These are phyloP conservation scores for Pseudogymnoascus sp. DNA, from an alignment of 2,329 filamentous ascomycete species.

Conservation along the genomic window DNA sequence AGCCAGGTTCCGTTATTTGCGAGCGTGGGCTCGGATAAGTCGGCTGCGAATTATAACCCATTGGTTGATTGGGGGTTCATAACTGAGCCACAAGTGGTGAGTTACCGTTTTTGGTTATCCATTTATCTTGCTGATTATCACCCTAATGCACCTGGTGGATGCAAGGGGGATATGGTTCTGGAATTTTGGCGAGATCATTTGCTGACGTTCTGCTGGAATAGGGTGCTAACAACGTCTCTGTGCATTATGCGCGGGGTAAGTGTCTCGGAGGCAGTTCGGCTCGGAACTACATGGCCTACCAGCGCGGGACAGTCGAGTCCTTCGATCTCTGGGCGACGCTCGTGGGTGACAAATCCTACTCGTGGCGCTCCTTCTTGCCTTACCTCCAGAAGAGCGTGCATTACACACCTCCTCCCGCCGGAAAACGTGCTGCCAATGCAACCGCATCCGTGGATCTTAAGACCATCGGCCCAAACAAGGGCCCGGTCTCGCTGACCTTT, in stretches of 20 bases:
- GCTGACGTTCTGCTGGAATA: slow-evolving; percentile 14
- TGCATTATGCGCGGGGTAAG: slow-evolving; percentile 26
- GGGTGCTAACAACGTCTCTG: slow-evolving; percentile 11
- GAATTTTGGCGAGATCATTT: not conserved
- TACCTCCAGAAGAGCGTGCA: slow-evolving; percentile 33
- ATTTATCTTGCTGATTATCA: slow-evolving; percentile 9
- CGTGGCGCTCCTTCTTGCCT: slow-evolving; percentile 30
- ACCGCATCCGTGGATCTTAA: slow-evolving; percentile 7
- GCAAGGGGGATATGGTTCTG: not conserved
- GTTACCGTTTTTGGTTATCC: not conserved
- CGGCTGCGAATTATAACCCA: not conserved
- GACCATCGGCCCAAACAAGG: not conserved
- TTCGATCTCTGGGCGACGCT: slow-evolving; percentile 29
- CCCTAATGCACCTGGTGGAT: not conserved
- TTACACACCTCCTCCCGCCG: slow-evolving; percentile 24
- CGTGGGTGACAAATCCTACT: slow-evolving; percentile 36
- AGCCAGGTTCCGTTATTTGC: slow-evolving; percentile 9
- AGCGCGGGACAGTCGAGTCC: slow-evolving; percentile 29
- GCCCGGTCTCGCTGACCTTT: slow-evolving; percentile 6
- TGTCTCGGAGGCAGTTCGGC: slow-evolving; percentile 25
- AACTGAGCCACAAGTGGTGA: slow-evolving; percentile 22
- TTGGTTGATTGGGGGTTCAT: slow-evolving; percentile 24
- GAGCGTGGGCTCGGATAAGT: not conserved
- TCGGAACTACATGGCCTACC: slow-evolving; percentile 30
- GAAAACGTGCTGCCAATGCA: slow-evolving; percentile 10